Percentiles rank a stretch among this genome's conserved stretches.
Conservation (phyloP, 2,329 filamentous ascomycete species). For the Cladosporium colombiae region DNA sequence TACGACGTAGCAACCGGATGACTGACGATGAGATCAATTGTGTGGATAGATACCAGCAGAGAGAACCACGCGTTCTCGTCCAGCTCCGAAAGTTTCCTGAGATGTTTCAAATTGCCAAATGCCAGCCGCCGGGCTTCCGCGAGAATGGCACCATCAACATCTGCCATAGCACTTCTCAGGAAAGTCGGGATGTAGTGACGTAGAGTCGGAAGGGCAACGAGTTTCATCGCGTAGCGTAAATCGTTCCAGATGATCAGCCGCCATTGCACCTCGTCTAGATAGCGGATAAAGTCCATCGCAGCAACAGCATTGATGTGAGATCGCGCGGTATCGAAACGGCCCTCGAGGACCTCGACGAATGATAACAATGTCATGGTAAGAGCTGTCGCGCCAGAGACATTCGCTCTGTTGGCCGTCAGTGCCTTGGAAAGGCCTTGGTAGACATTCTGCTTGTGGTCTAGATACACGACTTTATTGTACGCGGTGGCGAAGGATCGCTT, state of each 20-base stretch:
- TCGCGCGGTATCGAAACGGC: background rate
- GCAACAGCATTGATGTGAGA: background rate
- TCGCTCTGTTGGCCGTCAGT: background rate
- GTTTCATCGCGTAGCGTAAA: background rate
- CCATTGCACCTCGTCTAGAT: background rate
- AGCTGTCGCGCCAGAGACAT: background rate
- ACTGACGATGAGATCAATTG: background rate
- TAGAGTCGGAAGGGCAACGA: background rate
- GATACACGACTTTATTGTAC: background rate
- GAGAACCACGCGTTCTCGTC: background rate
- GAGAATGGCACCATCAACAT: background rate
- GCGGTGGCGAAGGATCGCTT: background rate
- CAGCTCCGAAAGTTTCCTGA: background rate
- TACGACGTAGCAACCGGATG: background rate
- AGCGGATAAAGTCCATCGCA: background rate
- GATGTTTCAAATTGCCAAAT: background rate
- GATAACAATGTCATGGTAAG: background rate
- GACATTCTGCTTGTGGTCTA: background rate
- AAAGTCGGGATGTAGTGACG: background rate
- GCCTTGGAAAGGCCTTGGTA: background rate
- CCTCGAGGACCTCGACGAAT: background rate
- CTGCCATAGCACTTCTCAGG: background rate
- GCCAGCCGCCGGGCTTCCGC: background rate
- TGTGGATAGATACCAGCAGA: background rate
- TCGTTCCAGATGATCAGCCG: background rate